Evolutionary conservation across 352 stramenopile genomes (phyloP).

Genomic region (Globisporangium paddicum): DNA sequence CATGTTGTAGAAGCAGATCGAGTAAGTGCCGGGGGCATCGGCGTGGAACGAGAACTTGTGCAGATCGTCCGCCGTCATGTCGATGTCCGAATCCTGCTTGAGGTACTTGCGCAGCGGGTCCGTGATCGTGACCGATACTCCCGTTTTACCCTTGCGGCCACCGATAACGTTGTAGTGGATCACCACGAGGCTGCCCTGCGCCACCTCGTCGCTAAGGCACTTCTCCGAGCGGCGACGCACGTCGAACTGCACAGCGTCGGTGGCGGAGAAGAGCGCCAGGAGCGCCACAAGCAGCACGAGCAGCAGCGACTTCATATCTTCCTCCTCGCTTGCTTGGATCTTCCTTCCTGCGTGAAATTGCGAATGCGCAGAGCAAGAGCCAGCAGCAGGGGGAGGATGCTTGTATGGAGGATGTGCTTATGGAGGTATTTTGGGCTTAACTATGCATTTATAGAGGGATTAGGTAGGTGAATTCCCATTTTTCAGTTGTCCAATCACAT

Average conservation of each 20-base stretch:
- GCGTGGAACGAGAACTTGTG: constrained; percentile 85
- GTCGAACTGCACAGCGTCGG: constrained; percentile 74
- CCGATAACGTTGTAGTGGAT: constrained; percentile 83
- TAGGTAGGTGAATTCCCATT: no score
- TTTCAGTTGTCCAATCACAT: no score
- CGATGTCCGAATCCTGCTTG: constrained; percentile 82
- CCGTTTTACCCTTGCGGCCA: constrained; percentile 54
- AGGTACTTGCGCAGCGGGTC: constrained; percentile 74
- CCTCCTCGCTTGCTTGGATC: constrained; percentile 4
- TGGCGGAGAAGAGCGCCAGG: constrained; percentile 7
- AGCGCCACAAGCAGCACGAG: constrained; percentile 31
- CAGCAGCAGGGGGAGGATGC: no score
- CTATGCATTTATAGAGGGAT: no score
- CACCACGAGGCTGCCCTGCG: constrained; percentile 69
- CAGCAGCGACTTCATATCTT: constrained; percentile 10
- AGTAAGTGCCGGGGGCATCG: constrained; percentile 57
- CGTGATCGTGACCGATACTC: constrained; percentile 64
- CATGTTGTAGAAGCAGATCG: constrained; percentile 80
- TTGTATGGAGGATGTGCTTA: no score
- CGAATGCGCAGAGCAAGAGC: not conserved
- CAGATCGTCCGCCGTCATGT: constrained; percentile 73
- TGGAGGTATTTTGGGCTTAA: no score
- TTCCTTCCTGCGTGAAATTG: not conserved
- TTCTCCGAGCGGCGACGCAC: constrained; percentile 63
- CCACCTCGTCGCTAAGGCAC: constrained; percentile 83